These are phyloP conservation scores for Crucihimalaya himalaica DNA, from an alignment of 345 rosid species.

Conservation along the genomic window DNA sequence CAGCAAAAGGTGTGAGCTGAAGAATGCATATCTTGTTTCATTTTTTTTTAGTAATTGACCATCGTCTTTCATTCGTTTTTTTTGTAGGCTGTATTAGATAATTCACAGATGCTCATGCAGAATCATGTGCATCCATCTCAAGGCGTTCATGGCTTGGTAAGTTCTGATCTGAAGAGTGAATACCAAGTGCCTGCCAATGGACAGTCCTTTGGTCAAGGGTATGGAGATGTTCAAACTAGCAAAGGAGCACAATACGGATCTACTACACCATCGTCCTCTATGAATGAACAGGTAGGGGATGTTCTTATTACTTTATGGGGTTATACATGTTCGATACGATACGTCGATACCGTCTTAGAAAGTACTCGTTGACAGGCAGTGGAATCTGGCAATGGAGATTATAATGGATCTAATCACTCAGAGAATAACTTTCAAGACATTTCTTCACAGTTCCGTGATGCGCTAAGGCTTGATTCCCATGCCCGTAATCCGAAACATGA, in stretches of 20 bases:
- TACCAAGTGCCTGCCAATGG: constrained; percentile 60
- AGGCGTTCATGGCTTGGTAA: constrained; percentile 50
- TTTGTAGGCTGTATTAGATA: constrained; percentile 58
- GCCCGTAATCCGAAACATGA: constrained; percentile 54
- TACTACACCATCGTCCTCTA: constrained; percentile 51
- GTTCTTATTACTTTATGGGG: constrained; percentile 2
- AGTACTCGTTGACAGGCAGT: constrained; percentile 49
- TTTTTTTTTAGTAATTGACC: constrained; percentile 8
- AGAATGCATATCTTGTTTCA: constrained; percentile 4
- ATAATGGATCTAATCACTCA: constrained; percentile 45
- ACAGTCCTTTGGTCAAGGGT: constrained; percentile 55
- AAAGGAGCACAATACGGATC: constrained; percentile 55
- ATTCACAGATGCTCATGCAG: constrained; percentile 50
- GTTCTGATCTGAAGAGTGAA: constrained; percentile 58
- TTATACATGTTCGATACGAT: background rate
- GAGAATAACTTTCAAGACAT: constrained; percentile 63
- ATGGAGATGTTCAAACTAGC: constrained; percentile 53
- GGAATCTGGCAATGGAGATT: constrained; percentile 56
- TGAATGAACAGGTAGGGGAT: constrained; percentile 59
- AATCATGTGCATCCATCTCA: constrained; percentile 58
- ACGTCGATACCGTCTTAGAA: background rate
- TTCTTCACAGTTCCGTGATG: constrained; percentile 70
- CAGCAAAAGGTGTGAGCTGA: constrained; percentile 62
- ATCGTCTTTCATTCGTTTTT: background rate
- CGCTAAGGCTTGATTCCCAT: constrained; percentile 49